Evolutionary conservation across 371 early-diverging fungal genomes (phyloP).

Genomic region (Blakeslea trispora): DNA sequence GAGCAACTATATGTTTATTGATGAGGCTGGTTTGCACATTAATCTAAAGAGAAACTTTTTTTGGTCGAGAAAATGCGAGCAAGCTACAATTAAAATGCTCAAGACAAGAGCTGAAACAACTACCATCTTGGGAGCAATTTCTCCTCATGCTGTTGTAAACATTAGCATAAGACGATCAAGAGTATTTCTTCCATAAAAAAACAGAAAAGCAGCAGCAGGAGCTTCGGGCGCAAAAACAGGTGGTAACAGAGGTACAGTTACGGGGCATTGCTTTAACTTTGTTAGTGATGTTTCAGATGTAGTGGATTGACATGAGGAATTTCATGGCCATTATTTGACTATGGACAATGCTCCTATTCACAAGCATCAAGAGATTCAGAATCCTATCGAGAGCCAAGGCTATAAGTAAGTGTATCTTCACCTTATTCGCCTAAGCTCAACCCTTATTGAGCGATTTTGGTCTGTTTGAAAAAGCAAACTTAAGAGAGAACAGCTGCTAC

Average conservation of each 20-base stretch:
- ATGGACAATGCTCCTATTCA: slow-evolving; percentile 15
- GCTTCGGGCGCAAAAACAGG: background rate
- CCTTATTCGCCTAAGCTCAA: slow-evolving; percentile 9
- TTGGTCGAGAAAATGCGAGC: slow-evolving; percentile 2
- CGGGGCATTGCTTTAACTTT: background rate
- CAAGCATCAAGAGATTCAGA: background rate
- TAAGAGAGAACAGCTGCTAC: too few species aligned
- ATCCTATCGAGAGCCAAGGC: slow-evolving; percentile 8
- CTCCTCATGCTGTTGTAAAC: slow-evolving; percentile 12
- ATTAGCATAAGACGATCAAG: slow-evolving; percentile 17
- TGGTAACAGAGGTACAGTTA: background rate
- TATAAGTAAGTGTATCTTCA: slow-evolving; percentile 7
- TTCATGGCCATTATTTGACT: slow-evolving; percentile 1
- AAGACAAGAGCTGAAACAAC: slow-evolving; percentile 6
- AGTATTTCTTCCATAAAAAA: slow-evolving; percentile 11
- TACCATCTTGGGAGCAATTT: slow-evolving; percentile 21
- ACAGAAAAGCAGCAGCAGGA: slow-evolving; percentile 6
- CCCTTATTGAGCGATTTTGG: background rate
- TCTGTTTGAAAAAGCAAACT: slow-evolving; percentile 11
- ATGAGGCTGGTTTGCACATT: slow-evolving; percentile 10
- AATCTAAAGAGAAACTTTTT: slow-evolving; percentile 1
- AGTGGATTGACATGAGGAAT: slow-evolving; percentile 8
- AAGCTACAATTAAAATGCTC: background rate
- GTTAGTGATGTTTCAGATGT: slow-evolving; percentile 12
- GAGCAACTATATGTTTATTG: slow-evolving; percentile 10